Evolutionary conservation across 768 basidiomycete genomes (phyloP), one percentile per base, ranked within the genome.

Genomic region (Termitomyces sp.): DNA sequence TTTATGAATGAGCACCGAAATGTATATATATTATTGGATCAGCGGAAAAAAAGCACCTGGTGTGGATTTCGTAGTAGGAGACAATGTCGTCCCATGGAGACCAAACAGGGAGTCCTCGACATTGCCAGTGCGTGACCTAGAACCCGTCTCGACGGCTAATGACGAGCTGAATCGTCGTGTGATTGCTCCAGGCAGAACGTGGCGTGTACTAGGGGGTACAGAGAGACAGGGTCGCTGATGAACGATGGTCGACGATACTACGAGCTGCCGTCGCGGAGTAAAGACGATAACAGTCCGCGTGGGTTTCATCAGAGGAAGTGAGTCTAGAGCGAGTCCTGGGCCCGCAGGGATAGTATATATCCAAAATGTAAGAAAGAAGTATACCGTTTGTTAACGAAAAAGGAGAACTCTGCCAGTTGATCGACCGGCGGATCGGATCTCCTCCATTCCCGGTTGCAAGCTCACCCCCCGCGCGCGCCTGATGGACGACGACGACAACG

Each of bases 401-500:
- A 49, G 43, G 53, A 54, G 59, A 55, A n/a, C 29, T 29, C 29
- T 29, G n/a, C n/a, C 29, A 34, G 29, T 31, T 38, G 35, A 35
- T 42, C 46, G 35, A 50, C 35, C 51, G 37, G 23, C 55, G 55
- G 45, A 47, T 54, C 54, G 56, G 58, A 54, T 52, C 56, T 43
- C 23, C 32, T 19, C 23, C 31, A 19, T 27, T 27, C 37, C 43
- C 62, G 48, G 52, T 27, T 16, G 52, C 55, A 37, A 44, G 54
- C 23, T 48, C 29, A 38, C 50, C 45, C n/a, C n/a, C n/a, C n/a
- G n/a, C n/a, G n/a, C n/a, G n/a, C n/a, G n/a, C n/a, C n/a, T n/a
- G 62, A 75, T 74, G 72, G 54, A 69, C 65, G 60, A 68, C 65
- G 68, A 71, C 70, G 75, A 74, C 56, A 19, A 38, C 49, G 86